phyloP scores from a whole-genome alignment of 805 yeast species.

The Saturnispora mendoncae region DNA sequence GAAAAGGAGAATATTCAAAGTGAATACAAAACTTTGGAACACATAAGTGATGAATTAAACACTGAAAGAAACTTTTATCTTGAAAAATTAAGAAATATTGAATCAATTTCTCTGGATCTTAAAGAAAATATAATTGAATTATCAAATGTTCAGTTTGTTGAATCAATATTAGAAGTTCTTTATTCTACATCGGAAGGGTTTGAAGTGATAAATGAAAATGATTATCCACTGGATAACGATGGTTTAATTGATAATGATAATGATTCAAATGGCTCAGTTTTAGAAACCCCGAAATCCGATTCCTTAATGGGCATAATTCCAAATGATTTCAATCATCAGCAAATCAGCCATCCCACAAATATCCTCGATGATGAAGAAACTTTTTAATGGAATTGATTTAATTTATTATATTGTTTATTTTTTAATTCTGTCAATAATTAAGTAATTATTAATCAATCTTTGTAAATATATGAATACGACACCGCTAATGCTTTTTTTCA shows the following conservation, averaged over 20 bases:
- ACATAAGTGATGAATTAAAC: slow-evolving; percentile 57
- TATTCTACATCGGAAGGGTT: slow-evolving; percentile 83
- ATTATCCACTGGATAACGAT: background rate
- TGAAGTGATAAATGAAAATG: slow-evolving; percentile 41
- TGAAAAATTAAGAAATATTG: slow-evolving; percentile 82
- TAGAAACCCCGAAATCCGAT: slow-evolving; percentile 7
- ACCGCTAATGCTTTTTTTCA: too few relatives aligned
- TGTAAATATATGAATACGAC: too few relatives aligned
- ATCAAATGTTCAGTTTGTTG: slow-evolving; percentile 34
- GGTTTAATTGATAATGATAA: background rate
- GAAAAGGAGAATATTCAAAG: slow-evolving; percentile 34
- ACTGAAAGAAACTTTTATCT: slow-evolving; percentile 87
- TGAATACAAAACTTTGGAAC: slow-evolving; percentile 44
- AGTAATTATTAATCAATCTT: too few relatives aligned
- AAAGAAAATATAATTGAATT: slow-evolving; percentile 22
- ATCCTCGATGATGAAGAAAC: slow-evolving; percentile 9
- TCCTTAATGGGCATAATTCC: slow-evolving; percentile 5
- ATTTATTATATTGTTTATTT: background rate
- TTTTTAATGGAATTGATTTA: slow-evolving; percentile 1
- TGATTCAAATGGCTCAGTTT: background rate
- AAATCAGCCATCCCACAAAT: background rate
- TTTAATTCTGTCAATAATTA: too few relatives aligned
- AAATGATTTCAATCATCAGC: background rate
- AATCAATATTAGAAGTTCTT: slow-evolving; percentile 64
- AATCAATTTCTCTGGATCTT: slow-evolving; percentile 60